These are phyloP conservation scores for Quercus alba DNA, from an alignment of 306 rosid genomes.

Conservation along the genomic window DNA sequence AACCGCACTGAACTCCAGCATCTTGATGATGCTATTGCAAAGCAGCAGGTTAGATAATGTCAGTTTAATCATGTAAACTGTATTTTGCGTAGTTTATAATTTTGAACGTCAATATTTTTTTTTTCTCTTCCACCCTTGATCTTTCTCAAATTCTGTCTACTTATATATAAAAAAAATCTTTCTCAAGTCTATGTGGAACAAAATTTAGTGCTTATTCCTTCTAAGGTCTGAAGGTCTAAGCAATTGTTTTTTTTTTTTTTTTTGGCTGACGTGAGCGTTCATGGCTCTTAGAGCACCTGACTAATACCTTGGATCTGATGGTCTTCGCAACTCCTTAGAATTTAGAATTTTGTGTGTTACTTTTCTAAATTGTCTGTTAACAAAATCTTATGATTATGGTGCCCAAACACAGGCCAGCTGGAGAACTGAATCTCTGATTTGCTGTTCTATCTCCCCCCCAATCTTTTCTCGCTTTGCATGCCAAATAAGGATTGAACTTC, in stretches of 20 bases:
- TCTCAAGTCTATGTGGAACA: background rate
- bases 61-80: background rate
- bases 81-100: background rate
- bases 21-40: slow-evolving; percentile 62
- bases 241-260: background rate
- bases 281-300: no score
- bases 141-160: background rate
- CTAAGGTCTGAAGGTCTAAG: background rate
- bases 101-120: background rate
- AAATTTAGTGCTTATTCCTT: background rate
- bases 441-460: background rate
- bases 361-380: background rate
- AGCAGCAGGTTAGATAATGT: slow-evolving; percentile 39
- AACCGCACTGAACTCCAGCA: slow-evolving; percentile 56
- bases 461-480: background rate
- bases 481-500: background rate
- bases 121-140: background rate
- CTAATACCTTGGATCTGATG: background rate
- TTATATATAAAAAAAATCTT: background rate
- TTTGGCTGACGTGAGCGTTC: no score
- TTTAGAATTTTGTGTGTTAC: background rate
- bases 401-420: background rate
- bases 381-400: background rate
- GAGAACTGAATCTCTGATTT: background rate
- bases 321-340: background rate